Conservation (phyloP, 78 protist genomes). For the Blattamonas nauphoetae region DNA sequence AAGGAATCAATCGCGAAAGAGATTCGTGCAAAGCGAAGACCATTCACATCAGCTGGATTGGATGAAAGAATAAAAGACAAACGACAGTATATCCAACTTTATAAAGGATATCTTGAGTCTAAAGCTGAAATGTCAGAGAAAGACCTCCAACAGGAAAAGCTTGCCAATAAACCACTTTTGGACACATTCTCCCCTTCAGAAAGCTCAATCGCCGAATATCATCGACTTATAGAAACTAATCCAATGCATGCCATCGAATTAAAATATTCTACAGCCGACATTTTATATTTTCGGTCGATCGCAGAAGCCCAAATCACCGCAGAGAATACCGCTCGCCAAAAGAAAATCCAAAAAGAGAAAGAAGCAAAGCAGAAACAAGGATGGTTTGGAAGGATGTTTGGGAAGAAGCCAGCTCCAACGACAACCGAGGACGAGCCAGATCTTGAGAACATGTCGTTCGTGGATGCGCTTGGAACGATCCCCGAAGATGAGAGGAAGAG, state of each 20-base stretch:
- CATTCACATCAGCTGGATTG: background rate
- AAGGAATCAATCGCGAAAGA: background rate
- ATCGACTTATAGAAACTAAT: no score
- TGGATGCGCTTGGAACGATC: no score
- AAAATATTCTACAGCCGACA: background rate
- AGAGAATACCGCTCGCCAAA: background rate
- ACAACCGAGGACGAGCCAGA: background rate
- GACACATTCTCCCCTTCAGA: background rate
- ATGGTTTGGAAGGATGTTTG: background rate
- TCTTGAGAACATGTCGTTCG: background rate
- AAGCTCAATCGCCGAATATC: no score
- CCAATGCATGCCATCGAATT: background rate
- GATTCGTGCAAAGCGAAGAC: background rate
- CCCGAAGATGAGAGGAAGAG: background rate
- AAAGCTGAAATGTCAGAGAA: background rate
- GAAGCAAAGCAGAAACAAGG: background rate
- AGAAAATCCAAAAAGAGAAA: background rate
- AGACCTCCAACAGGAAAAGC: background rate
- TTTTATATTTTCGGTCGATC: background rate
- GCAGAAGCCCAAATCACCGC: background rate
- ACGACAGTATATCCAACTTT: background rate
- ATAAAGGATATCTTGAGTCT: background rate
- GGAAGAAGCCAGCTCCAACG: background rate
- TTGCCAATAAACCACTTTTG: background rate
- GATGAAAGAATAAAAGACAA: background rate